Base-by-base conservation (phyloP, 1,139 yeast species). In the Maudiozyma humilis region DNA sequence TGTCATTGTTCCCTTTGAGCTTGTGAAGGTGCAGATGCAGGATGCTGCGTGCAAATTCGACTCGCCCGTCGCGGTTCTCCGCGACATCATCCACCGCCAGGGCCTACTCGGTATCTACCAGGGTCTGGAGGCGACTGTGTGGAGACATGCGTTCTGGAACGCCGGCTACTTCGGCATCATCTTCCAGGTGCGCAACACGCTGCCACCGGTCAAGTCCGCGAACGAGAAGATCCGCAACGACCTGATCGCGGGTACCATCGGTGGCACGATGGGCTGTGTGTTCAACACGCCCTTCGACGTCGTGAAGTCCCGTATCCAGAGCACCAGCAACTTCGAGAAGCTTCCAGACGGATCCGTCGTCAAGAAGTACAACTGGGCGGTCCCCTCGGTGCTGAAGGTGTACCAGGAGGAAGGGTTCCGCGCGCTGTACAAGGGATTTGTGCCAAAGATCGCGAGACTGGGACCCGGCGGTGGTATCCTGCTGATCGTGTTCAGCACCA, bases 391-490 rank as follows among this genome's bases (percentile, higher is more conserved):
- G 49, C 65, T 73, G 41, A 73, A 81, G 27, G 89, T 93, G 34
- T 80, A 81, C 58, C 79, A 74, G 63, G 98, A 91, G 67, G 97
- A 89, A 72, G 96, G 96, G 32, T 76, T 85, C 56, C 72, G 69
- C 46, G 95, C 96, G 13, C 75, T 89, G 48, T 88, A 88, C 69
- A 89, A 86, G 70, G 97, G 96, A 39, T 91, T 91, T 77, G 66
- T 91, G 56, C 98, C 99, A 56, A 93, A 93, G 74, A 97, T 93
- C 17, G 75, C 91, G 64, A 82, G 98, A 75, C 75, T 93, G 57
- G 98, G 98, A 45, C 98, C 98, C 49, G 98, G 98, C 61, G 99
- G 98, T 64, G 98, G 98, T 71, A 89, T 93, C 56, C 72, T 93
- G 62, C 75, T 91, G 64, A 97, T 93, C 44, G 98, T 93, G 16